phyloP scores from a whole-genome alignment of 2,329 filamentous ascomycete species.

The Zasmidium cellare region DNA sequence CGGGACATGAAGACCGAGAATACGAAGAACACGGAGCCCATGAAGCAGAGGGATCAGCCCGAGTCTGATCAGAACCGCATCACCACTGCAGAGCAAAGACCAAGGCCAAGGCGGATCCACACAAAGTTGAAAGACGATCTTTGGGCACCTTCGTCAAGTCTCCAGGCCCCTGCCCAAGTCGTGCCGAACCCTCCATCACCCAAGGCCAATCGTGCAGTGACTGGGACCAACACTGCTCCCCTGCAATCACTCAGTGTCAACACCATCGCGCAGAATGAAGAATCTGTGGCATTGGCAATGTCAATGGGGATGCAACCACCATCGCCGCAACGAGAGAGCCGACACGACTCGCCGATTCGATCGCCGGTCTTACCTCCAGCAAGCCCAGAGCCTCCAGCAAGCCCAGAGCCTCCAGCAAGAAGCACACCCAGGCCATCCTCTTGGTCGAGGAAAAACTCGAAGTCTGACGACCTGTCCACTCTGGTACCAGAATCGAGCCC shows the following conservation, averaged over 20 bases:
- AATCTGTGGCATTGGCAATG: slow-evolving; percentile 13
- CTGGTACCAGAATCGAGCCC: slow-evolving; percentile 20
- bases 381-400: slow-evolving; percentile 9
- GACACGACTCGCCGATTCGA: slow-evolving; percentile 22
- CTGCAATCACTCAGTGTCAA: slow-evolving; percentile 32
- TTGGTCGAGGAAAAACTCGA: slow-evolving; percentile 5
- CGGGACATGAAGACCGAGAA: not conserved
- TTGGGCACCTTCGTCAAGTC: slow-evolving; percentile 27
- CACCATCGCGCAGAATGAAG: slow-evolving; percentile 19
- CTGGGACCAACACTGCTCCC: slow-evolving; percentile 27
- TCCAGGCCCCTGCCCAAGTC: slow-evolving; percentile 1
- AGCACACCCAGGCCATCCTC: slow-evolving; percentile 7
- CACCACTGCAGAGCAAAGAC: not conserved
- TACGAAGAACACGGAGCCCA: not conserved
- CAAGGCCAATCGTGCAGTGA: slow-evolving; percentile 21
- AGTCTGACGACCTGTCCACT: slow-evolving; percentile 10
- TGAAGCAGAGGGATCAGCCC: no score
- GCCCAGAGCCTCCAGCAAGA: slow-evolving; percentile 7
- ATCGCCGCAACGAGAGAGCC: slow-evolving; percentile 16
- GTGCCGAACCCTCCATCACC: slow-evolving; percentile 15
- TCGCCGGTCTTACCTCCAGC: slow-evolving; percentile 14
- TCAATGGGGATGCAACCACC: slow-evolving; percentile 22
- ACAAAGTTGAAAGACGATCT: slow-evolving; percentile 22
- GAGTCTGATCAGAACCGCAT: no score
- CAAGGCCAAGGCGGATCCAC: slow-evolving; percentile 9